Conservation (phyloP, 768 basidiomycete species). For the Podaxis rugospora region DNA sequence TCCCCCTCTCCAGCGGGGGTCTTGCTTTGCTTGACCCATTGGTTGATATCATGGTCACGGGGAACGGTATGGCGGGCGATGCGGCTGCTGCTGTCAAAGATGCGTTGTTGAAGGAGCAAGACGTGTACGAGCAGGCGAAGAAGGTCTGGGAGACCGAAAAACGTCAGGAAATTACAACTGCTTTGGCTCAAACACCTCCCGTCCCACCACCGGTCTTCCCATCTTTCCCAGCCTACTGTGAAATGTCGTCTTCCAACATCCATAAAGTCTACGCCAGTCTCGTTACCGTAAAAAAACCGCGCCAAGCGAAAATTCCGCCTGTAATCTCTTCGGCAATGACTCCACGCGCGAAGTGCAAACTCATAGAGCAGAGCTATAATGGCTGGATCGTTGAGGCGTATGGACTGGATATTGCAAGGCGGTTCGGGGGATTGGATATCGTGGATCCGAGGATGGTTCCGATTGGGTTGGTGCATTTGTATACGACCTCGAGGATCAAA, state of each 20-base stretch:
- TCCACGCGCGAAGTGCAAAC: slow-evolving; percentile 9
- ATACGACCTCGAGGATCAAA: slow-evolving; percentile 28
- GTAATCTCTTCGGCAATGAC: slow-evolving; percentile 1
- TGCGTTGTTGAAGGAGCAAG: not conserved
- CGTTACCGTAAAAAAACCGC: not conserved
- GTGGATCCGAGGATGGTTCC: slow-evolving; percentile 37
- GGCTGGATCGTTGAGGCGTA: slow-evolving; percentile 34
- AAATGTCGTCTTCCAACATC: not conserved
- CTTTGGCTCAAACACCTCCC: not conserved
- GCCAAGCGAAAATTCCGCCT: not conserved
- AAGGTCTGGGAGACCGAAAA: not conserved
- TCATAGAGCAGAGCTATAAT: slow-evolving; percentile 24
- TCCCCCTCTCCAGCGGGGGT: slow-evolving; percentile 31
- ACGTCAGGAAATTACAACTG: not conserved
- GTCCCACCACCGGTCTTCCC: not conserved
- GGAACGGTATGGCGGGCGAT: slow-evolving; percentile 10
- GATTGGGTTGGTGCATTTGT: slow-evolving; percentile 36
- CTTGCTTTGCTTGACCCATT: slow-evolving; percentile 33
- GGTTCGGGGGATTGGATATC: slow-evolving; percentile 34
- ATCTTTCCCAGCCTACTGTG: not conserved
- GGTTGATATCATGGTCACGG: slow-evolving; percentile 30
- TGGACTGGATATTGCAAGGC: slow-evolving; percentile 33
- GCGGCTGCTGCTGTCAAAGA: slow-evolving; percentile 12
- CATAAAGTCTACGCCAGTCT: not conserved
- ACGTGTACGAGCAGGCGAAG: not conserved